Base-by-base conservation (phyloP, 805 yeast species). In the Suhomyces sp. region DNA sequence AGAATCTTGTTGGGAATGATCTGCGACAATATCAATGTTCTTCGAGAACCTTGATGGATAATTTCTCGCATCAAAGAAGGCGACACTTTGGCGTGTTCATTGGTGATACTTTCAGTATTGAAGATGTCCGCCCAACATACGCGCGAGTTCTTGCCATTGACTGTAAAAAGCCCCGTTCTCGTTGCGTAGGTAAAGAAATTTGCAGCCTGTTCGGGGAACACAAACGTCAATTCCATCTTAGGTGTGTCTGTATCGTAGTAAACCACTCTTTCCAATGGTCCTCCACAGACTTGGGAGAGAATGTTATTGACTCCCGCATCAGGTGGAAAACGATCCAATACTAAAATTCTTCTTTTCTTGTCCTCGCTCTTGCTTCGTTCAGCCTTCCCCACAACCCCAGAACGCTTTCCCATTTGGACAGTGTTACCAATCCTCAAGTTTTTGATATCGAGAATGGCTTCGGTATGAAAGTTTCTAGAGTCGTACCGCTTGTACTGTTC, bases 201-300 rank as follows among this genome's bases (percentile, higher is more conserved):
- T 7, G 58, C 56, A 0, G 94, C 92, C 62, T 79, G 79, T 27
- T 75, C 76, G 2, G 77, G 71, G n/a, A 65, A 74, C 25, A 80
- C 59, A 60, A 85, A 88, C 60, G 78, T 71, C 2, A 87, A 53
- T 53, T 80, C 82, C 9, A 83, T 46, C 6, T 44, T 39, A 8
- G 64, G 57, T 3, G 27, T 33, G 19, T n/a, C 35, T 3, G 27
- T 40, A 7, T 58, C 62, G 43, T 58, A 62, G 25, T 72, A 58
- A 12, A 65, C 69, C 4, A 85, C 58, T 47, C 74, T 76, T 55
- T 85, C 89, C 47, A 87, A 65, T 0, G 89, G 87, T 0, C 96
- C 96, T 1, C 94, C 92, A 57, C 76, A 71, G 0, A 86, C 69
- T 49, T 82, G 86, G 0, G 81, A 61, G 17, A 87, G 57, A 8